phyloP scores from a whole-genome alignment of 768 basidiomycete genomes.

The Termitomyces sp. region DNA sequence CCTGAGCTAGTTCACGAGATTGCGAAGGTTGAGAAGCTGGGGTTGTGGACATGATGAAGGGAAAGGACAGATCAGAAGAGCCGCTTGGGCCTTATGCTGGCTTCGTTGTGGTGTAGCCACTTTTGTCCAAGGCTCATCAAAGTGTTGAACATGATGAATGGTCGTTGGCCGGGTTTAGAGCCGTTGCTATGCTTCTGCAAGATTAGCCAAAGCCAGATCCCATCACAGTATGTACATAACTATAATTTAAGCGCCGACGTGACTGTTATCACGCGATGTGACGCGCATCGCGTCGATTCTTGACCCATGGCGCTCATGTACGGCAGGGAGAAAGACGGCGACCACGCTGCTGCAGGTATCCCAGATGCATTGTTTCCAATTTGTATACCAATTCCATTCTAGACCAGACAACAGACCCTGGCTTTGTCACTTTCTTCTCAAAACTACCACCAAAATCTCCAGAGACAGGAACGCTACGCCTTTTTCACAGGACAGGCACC shows the following conservation, averaged over 20 bases:
- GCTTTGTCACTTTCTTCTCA: slow-evolving; percentile 69
- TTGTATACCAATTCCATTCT: neutral
- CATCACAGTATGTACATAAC: neutral
- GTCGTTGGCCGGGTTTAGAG: neutral
- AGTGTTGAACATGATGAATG: neutral
- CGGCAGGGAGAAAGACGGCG: slow-evolving; percentile 54
- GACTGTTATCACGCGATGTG: slow-evolving; percentile 15
- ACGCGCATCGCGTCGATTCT: slow-evolving; percentile 5
- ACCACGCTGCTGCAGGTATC: slow-evolving; percentile 18
- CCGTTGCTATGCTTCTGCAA: neutral
- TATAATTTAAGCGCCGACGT: slow-evolving; percentile 1
- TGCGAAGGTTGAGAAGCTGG: neutral
- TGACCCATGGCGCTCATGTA: slow-evolving; percentile 55
- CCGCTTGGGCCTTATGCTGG: no score
- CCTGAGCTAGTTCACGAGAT: neutral
- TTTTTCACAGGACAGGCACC: slow-evolving; percentile 64
- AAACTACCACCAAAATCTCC: slow-evolving; percentile 62
- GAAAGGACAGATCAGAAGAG: neutral
- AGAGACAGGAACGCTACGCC: slow-evolving; percentile 75
- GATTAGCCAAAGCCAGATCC: no score
- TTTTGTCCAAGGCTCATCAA: neutral
- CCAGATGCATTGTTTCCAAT: neutral
- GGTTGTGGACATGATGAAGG: neutral
- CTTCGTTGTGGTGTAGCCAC: neutral
- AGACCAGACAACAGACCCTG: slow-evolving; percentile 69